Base-by-base conservation (phyloP, 176 grass and related monocot genomes). In the Musa beccarii region DNA sequence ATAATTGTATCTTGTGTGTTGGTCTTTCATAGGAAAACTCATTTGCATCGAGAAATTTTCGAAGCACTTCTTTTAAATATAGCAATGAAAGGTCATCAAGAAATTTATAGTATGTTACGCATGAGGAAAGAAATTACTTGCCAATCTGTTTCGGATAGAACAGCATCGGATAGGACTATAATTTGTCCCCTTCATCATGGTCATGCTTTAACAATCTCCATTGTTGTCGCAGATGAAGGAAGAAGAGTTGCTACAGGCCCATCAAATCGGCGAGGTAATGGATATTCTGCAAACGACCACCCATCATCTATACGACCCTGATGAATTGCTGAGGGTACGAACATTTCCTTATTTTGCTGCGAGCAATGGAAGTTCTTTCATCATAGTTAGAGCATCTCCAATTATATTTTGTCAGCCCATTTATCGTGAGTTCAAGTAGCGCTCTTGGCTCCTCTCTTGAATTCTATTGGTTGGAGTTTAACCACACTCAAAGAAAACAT, bases 191-290 rank as follows among this genome's bases (percentile, higher is more conserved):
- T 65, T 7, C 20, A 22, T 64, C 43, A 3, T 64, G 16, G 34
- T 2, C 52, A 12, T 49, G 52, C 63, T 70, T 71, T 49, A 73
- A 28, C 63, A 24, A 11, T 25, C 3, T 12, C 57, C 15, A 73
- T 74, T 74, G 52, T 11, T 52, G 79, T 53, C 78, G 25, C 75
- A 98, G 95, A 93, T 98, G 95, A 85, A 84, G 81, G 90, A 98
- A 87, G 88, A 91, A n/a, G 90, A 85, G 83, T 67, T 98, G 79
- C 82, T 91, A 63, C 53, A 61, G 54, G 80, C 89, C 25, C 88
- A 93, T 87, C 90, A 98, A 67, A 87, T 93, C 17, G 95, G 95
- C 76, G 95, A 98, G 81, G 88, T 93, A 75, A 98, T 98, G 78
- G 82, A 93, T 75, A 89, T 91, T 76, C 89, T 99, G 43, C 95